Base-by-base conservation (phyloP, 768 basidiomycete genomes). In the Xerocomellus chrysenteron region DNA sequence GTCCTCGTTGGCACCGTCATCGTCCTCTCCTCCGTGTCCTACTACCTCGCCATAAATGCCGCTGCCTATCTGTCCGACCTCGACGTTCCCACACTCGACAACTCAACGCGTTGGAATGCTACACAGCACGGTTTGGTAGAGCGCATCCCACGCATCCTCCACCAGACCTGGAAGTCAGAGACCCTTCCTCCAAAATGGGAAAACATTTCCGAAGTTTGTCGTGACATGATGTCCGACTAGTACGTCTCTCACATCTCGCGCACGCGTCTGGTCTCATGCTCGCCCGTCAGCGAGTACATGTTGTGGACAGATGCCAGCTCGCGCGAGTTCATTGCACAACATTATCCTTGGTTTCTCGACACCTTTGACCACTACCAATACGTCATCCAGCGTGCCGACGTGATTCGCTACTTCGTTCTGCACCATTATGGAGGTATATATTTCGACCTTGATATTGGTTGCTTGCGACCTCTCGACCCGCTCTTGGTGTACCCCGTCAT, bases 141-240 rank as follows among this genome's bases (percentile, higher is more conserved):
- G 67, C 84, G 81, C 62, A 86, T 98, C 37, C 97, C 95, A 4
- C 83, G 92, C 49, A 91, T 99, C 55, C 82, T 99, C 47, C 97
- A 99, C 73, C 96, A 98, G 82, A 98, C 97, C 24, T 99, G 97
- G 97, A 97, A 95, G 79, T 86, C 89, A 11, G 88, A 95, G 52
- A 82, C 82, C 0, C 78, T 99, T 24, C 97, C 97, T 3, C 73
- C 78, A 43, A 81, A 82, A 57, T 99, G 95, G 95, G 81, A 82
- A 58, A 76, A 75, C 40, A 80, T 94, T 44, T 94, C 94, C 28
- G 81, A 92, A 70, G 85, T 79, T 30, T 98, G 97, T 76, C 82
- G 87, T 55, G 84, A 90, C 65, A 86, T 97, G 80, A 94, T 95
- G 87, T 83, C 92, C 7, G 94, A 97, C 80, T 99, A 97, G 95